Evolutionary conservation across 345 rosid genomes (phyloP).

Genomic region (Murraya paniculata): DNA sequence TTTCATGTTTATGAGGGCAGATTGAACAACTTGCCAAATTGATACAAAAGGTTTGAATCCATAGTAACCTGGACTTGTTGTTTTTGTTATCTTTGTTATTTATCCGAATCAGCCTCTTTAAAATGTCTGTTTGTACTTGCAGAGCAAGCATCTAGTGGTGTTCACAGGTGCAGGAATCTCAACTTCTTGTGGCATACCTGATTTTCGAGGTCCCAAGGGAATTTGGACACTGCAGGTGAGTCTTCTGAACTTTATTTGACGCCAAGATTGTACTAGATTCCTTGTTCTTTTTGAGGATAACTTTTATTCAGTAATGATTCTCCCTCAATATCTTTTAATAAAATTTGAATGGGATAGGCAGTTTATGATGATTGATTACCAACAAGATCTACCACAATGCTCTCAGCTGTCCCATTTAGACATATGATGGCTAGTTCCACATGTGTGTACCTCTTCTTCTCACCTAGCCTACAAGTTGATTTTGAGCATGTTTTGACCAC

Average conservation of each 20-base stretch:
- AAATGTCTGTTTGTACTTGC: conserved; percentile 47
- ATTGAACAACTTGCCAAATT: conserved; percentile 54
- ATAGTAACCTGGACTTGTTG: not conserved
- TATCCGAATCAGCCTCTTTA: conserved; percentile 19
- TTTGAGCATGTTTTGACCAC: not conserved
- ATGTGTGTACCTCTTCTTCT: not conserved
- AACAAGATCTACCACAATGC: not conserved
- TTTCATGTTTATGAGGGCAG: conserved; percentile 37
- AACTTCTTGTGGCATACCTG: conserved; percentile 97
- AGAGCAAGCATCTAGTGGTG: conserved; percentile 98
- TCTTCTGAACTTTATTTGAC: conserved; percentile 5
- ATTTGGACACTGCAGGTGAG: conserved; percentile 96
- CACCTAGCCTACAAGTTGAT: not conserved
- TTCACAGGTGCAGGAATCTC: conserved; percentile 99
- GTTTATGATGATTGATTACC: not conserved
- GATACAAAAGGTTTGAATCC: conserved; percentile 49
- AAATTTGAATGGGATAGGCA: conserved; percentile 1
- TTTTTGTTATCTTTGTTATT: not conserved
- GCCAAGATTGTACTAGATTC: not conserved
- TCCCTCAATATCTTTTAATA: not conserved
- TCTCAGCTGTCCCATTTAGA: not conserved
- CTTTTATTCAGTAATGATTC: not conserved
- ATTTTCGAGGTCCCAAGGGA: conserved; percentile 96
- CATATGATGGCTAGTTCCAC: not conserved
- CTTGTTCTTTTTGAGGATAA: not conserved